Evolutionary conservation across 352 stramenopile species (phyloP), one percentile per base, ranked within the genome.

Genomic region (Blastocystis sp.): DNA sequence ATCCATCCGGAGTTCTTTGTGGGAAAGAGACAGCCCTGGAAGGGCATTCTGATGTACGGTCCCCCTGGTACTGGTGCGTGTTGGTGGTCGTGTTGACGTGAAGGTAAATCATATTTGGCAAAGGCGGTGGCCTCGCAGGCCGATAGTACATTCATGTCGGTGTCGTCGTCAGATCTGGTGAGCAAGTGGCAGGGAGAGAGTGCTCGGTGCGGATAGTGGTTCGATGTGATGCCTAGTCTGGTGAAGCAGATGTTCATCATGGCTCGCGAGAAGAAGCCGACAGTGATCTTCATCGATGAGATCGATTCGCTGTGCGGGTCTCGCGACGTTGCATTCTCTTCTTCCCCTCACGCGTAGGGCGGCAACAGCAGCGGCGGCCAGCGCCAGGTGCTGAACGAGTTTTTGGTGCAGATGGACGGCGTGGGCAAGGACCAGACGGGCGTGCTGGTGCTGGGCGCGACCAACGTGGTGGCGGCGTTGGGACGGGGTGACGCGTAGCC

Each of bases 211-310:
- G 92, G 94, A 92, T 94, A 94, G 92, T 94, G 90, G 19, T 89
- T 82, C 38, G 11, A 48, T 41, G 1, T 87, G 90, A 93, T 86
- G 91, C 76, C 11, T 91, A 96, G 90, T 71, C 91, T 99, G 53
- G 96, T 99, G 56, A 96, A 97, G 87, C 98, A 98, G 80, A 91
- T 99, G 14, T 99, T 99, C 90, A 94, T 98, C 79, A 97, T 99
- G 94, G 96, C 96, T 2, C 93, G 96, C 41, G 94, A 98, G 88
- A 94, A 92, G 52, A 90, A 95, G 53, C 93, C 93, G 10, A 91
- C 93, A 59, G 97, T 98, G 67, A 96, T 99, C 64, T 98, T 99
- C 88, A 96, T 99, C 78, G 96, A 99, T 91, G 96, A 99, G 88
- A 96, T 98, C 62, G 95, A 98, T 90, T 95, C 94, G 7, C 81